Percentiles rank a stretch among this genome's conserved stretches.
Conservation (phyloP, 768 basidiomycete species). For the Royoungia palumana region DNA sequence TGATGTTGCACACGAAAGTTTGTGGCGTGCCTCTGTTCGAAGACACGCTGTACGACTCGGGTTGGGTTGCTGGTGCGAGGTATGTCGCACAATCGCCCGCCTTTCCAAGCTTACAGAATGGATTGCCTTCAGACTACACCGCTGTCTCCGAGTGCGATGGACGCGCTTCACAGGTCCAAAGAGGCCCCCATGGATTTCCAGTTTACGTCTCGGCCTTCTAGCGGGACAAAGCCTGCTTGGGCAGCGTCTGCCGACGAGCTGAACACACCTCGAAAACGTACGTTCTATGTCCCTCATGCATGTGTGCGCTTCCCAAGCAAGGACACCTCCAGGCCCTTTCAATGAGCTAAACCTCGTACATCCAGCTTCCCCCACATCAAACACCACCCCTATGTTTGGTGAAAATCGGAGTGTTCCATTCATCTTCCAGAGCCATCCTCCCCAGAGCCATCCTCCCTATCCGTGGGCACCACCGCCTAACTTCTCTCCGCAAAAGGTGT, state of each 20-base stretch:
- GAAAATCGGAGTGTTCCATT: conserved; percentile 68
- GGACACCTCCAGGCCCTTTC: conserved; percentile 38
- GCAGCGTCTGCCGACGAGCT: conserved; percentile 41
- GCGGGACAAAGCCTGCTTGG: conserved; percentile 56
- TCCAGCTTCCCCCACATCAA: conserved; percentile 34
- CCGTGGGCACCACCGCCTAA: conserved; percentile 66
- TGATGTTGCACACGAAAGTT: conserved; percentile 19
- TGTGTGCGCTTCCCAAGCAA: conserved; percentile 23
- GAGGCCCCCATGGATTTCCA: conserved; percentile 91
- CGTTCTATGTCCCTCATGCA: conserved; percentile 32
- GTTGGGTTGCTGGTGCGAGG: conserved; percentile 5
- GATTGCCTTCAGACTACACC: background rate
- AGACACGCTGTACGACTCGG: conserved; percentile 5
- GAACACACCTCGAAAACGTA: conserved; percentile 69
- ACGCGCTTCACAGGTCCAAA: conserved; percentile 47
- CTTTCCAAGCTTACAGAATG: background rate
- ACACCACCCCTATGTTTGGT: conserved; percentile 54
- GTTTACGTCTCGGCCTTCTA: conserved; percentile 66
- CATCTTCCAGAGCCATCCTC: conserved; percentile 58
- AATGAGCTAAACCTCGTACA: conserved; percentile 39
- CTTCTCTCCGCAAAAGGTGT: conserved; percentile 58
- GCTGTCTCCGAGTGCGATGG: conserved; percentile 18
- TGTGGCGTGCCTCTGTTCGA: conserved; percentile 9
- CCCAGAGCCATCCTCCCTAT: conserved; percentile 40
- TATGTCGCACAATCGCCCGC: conserved; percentile 1